Evolutionary conservation across 352 stramenopile genomes (phyloP), one percentile per base, ranked within the genome.

Genomic region (Lagenidium sp.): DNA sequence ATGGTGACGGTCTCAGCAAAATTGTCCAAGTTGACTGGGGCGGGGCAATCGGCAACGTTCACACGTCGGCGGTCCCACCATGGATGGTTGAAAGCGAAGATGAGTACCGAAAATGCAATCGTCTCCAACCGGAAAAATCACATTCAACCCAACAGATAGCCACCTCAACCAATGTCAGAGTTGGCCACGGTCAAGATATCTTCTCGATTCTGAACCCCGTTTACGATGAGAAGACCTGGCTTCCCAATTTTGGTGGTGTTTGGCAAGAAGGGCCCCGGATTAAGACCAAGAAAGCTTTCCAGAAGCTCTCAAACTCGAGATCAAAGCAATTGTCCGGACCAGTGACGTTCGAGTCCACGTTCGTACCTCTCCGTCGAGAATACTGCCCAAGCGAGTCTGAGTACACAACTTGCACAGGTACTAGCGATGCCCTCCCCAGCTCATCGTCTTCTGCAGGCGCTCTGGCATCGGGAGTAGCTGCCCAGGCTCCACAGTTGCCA

Each of bases 221-320:
- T 8, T 65, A 74, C 35, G 54, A 63, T 18, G 54, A 56, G 13
- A 32, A 56, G 8, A 60, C 63, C 18, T 90, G 78, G 78, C 50
- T 90, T 12, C 78, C 78, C 18, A 87, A 87, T 32, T 90, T 90
- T 47, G 75, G 78, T 11, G 59, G 71, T 0, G 75, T 90, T 12
- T 90, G 78, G 78, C 69, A 90, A 44, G 70, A 82, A 30, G 75
- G 75, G 0, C 60, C 75, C 20, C 72, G 78, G 3, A 65, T 52
- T 29, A 71, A 68, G 46, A 86, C 73, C 6, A 75, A 78, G 25
- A 56, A 66, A 47, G 53, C 65, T 15, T 87, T 90, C 20, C 19
- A 32, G 21, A 43, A 47, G 46, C 20, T 39, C 25, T 18, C 24
- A 18, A 12, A 34, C 16, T 15, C 28, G 28, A 32, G 28, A 32